These are phyloP conservation scores for Cladosporium sp. DNA, from an alignment of 2,329 filamentous ascomycete genomes.

Conservation along the genomic window DNA sequence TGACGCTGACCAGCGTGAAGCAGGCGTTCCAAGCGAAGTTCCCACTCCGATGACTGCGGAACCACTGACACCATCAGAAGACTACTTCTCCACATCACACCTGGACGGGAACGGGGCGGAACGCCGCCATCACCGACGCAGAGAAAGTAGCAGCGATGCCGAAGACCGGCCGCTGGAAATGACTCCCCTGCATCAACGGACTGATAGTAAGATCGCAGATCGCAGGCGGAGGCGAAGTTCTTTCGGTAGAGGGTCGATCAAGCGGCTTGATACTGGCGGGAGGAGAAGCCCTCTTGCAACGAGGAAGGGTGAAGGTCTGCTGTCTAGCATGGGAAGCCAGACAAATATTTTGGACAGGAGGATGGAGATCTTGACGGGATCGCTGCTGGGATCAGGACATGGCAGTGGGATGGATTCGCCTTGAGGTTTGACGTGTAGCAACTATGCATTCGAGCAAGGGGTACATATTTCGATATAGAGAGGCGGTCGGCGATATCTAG, in stretches of 20 bases:
- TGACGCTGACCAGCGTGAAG: slow-evolving; percentile 39
- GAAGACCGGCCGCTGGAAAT: slow-evolving; percentile 83
- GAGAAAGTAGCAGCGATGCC: slow-evolving; percentile 58
- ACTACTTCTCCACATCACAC: slow-evolving; percentile 23
- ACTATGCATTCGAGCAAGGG: too few relatives aligned
- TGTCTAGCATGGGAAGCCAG: slow-evolving; percentile 44
- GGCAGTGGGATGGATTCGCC: slow-evolving; percentile 7
- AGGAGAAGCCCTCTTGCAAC: slow-evolving; percentile 26
- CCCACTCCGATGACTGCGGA: slow-evolving; percentile 14
- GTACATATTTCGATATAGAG: too few relatives aligned
- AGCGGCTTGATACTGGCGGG: slow-evolving; percentile 25
- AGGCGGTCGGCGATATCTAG: neutral
- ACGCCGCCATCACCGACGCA: slow-evolving; percentile 35
- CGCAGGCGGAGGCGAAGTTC: slow-evolving; percentile 21
- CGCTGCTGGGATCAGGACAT: slow-evolving; percentile 30
- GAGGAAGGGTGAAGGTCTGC: slow-evolving; percentile 30
- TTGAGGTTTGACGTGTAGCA: neutral
- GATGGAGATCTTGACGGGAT: slow-evolving; percentile 45
- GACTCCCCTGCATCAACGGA: slow-evolving; percentile 19
- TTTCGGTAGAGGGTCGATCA: slow-evolving; percentile 18
- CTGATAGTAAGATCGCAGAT: slow-evolving; percentile 4
- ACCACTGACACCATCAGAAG: slow-evolving; percentile 16
- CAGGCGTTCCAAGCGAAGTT: slow-evolving; percentile 22
- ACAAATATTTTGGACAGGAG: slow-evolving; percentile 46
- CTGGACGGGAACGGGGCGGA: neutral